Base-by-base conservation (phyloP, 2,329 filamentous ascomycete species). In the Microcyclosporella mali region DNA sequence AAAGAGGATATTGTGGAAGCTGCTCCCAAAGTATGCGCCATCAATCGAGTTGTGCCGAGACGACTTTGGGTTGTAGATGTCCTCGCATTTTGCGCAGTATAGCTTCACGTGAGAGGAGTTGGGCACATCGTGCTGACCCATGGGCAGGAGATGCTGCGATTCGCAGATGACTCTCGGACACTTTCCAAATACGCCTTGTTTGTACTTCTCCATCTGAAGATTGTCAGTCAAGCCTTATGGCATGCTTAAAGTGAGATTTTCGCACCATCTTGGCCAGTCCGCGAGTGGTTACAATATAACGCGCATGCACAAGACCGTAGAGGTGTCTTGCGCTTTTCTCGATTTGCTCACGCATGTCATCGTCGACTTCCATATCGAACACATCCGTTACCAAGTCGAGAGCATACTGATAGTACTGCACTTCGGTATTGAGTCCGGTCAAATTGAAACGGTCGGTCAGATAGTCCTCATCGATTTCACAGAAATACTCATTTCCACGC, bases 391-490 rank as follows among this genome's bases (percentile, higher is more conserved):
- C 88, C 12, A 98, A 80, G 63, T 98, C 92, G 34, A 98, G 78
- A 12, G 92, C 92, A 78, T 98, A 95, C 68, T 98, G 92, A 62
- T 98, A 98, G 73, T 97, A 95, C 62, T 95, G 87, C 11, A 98
- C 92, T 65, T 98, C 92, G 28, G 88, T 90, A 69, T 97, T 95
- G 38, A 98, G 78, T 29, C 92, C 92, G 0, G 92, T 98, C 49
- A 98, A 74, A 70, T 98, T 98, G 78, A 98, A 98, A 38, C 92
- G 83, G 66, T 98, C 92, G 39, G 89, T 97, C 35, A 98, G 77
- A 68, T 98, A 98, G 60, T 98, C 92, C 66, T 98, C 92, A 68
- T 98, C 92, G 60, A 98, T 97, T 65, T 98, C 92, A 78, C 92
- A 98, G 62, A 97, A 98, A 70, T 98, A 98, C 66, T 98, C 92